Evolutionary conservation across 768 basidiomycete species (phyloP).

Genomic region (Serendipita indica): DNA sequence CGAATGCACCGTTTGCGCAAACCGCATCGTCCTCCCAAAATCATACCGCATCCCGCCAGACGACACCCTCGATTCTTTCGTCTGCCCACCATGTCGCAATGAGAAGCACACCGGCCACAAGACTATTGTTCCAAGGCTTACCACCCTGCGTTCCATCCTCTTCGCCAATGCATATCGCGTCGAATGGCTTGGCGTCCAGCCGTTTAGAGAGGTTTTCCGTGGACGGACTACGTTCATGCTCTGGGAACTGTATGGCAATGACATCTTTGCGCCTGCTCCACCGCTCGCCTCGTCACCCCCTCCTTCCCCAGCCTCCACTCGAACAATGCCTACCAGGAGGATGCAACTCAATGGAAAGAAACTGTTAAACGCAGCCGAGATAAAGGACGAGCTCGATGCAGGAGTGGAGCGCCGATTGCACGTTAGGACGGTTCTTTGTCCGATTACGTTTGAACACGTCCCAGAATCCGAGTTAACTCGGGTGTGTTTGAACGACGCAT

Average conservation of each 20-base stretch:
- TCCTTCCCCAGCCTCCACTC: not conserved
- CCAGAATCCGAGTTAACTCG: not conserved
- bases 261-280: constrained; percentile 13
- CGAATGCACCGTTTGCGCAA: constrained; percentile 19
- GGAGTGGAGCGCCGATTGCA: constrained; percentile 14
- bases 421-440: not conserved
- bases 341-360: constrained; percentile 14
- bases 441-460: not conserved
- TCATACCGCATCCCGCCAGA: constrained; percentile 12
- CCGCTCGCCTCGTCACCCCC: not conserved
- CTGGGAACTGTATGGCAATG: constrained; percentile 17
- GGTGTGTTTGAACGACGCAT: not conserved
- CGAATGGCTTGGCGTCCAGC: constrained; percentile 18
- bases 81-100: constrained; percentile 17
- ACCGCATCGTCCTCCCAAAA: constrained; percentile 19
- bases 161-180: constrained; percentile 16
- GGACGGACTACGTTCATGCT: constrained; percentile 21
- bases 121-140: constrained; percentile 13
- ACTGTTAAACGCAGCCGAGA: constrained; percentile 12
- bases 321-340: not conserved
- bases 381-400: constrained; percentile 14
- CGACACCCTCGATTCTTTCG: constrained; percentile 9
- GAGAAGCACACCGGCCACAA: constrained; percentile 8
- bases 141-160: constrained; percentile 15
- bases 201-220: constrained; percentile 13